Evolutionary conservation across 2,329 filamentous ascomycete species (phyloP), one percentile per base, ranked within the genome.

Genomic region (Diaporthe vexans): DNA sequence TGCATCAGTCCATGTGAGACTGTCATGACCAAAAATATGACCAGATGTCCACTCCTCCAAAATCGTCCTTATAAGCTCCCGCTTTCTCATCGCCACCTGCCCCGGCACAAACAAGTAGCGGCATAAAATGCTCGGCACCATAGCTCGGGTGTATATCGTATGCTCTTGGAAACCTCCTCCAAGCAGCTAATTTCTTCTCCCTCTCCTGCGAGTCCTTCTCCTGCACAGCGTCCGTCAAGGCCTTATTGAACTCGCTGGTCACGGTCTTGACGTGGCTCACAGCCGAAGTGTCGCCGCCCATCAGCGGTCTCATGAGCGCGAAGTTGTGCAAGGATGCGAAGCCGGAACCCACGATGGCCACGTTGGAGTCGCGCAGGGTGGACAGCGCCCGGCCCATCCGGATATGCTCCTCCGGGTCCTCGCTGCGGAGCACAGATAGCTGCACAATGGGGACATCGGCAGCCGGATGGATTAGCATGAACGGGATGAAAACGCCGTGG

Each of bases 331-430:
- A 84, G 3, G 87, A 88, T 0, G 90, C 88, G 77, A 91, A 91
- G 33, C 90, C 90, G 0, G 88, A 90, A n/a, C 90, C 90, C 54
- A 91, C 77, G 72, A 91, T 85, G 77, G 89, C 89, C n/a, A 91
- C 83, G 80, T 89, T 89, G 37, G 85, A 81, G 51, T 83, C 82
- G 19, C 89, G 87, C 63, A 91, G 86, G 11, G 78, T 77, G 17
- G 80, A 79, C 15, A 91, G 85, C 1, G 90, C 90, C 29, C 82
- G 84, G 43, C 90, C 90, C 82, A 91, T 87, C 58, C 83, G 83
- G 74, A 87, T 84, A 79, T 90, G 89, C 33, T 80, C 75, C 1
- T 81, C 80, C 0, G 89, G 84, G 63, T 88, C 85, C 78, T 91
- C 89, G 24, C 85, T 87, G 37, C 78, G 76, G 4, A 91, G 85